phyloP scores from a whole-genome alignment of 169 alveolate species.

The Plasmodium blacklocki region DNA sequence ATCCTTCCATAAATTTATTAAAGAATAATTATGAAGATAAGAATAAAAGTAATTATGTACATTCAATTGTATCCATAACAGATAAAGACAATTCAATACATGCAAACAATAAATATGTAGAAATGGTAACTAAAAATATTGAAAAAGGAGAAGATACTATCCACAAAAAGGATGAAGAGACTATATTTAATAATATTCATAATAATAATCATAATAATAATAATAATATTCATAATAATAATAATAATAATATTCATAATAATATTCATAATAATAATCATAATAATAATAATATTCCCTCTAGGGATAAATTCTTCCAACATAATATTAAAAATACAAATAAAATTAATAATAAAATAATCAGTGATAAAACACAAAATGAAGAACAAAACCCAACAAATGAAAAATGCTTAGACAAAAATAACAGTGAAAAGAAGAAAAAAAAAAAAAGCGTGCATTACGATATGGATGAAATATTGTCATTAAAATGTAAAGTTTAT shows the following conservation, averaged over 20 bases:
- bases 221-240: no score
- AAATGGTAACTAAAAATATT: neutral
- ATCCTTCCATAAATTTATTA: neutral
- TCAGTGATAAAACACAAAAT: neutral
- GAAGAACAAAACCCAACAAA: neutral
- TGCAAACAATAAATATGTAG: slow-evolving; percentile 1
- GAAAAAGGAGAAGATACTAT: neutral
- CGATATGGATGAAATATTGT: slow-evolving; percentile 34
- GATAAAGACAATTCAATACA: slow-evolving; percentile 13
- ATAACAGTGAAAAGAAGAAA: slow-evolving; percentile 1
- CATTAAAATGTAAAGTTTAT: slow-evolving; percentile 21
- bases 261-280: neutral
- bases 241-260: no score
- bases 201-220: neutral
- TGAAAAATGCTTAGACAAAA: neutral
- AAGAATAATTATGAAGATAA: slow-evolving; percentile 2
- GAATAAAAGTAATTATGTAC: slow-evolving; percentile 2
- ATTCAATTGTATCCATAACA: slow-evolving; percentile 10
- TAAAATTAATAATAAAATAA: slow-evolving; percentile 2
- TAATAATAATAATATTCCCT: no score
- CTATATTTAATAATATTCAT: neutral
- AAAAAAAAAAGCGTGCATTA: slow-evolving; percentile 5
- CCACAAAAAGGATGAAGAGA: neutral
- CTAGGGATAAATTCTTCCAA: no score
- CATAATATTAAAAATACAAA: slow-evolving; percentile 6